A percentile compares a stretch with the other conserved stretches of the same genome.
Conservation (phyloP, 202 grass and related monocot genomes). For the Musa balbisiana region DNA sequence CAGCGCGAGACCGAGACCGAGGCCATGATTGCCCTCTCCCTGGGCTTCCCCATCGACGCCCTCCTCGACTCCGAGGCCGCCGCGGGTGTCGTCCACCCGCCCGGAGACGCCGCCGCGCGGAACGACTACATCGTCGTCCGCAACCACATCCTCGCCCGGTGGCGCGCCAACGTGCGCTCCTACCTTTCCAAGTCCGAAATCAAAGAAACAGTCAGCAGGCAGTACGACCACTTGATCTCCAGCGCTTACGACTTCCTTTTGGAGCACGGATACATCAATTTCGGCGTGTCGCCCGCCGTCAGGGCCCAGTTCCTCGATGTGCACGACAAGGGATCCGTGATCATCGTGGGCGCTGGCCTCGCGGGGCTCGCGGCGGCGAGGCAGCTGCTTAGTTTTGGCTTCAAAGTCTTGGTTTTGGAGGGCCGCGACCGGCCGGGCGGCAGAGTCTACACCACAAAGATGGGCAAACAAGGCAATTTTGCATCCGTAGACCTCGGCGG, state of each 20-base stretch:
- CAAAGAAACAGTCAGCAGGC: conserved; percentile 53
- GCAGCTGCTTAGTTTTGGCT: conserved; percentile 65
- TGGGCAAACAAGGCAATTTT: conserved; percentile 18
- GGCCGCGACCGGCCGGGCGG: conserved; percentile 70
- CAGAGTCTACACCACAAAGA: conserved; percentile 59
- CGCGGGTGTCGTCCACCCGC: conserved; percentile 14
- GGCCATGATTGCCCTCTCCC: conserved; percentile 77
- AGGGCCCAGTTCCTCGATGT: conserved; percentile 30
- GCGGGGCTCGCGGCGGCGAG: conserved; percentile 70
- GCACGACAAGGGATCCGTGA: conserved; percentile 31
- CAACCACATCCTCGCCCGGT: conserved; percentile 87
- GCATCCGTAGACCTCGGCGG: conserved; percentile 76
- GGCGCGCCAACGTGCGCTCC: conserved; percentile 64
- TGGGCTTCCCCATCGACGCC: conserved; percentile 72
- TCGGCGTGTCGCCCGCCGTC: conserved; percentile 69
- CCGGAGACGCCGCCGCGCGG: conserved; percentile 20
- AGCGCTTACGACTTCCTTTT: conserved; percentile 61
- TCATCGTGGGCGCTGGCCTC: conserved; percentile 72
- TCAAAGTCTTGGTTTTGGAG: conserved; percentile 69
- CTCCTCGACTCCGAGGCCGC: conserved; percentile 47
- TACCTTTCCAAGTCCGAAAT: conserved; percentile 49
- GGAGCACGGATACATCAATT: conserved; percentile 82
- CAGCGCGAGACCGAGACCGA: conserved; percentile 90
- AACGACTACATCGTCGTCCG: conserved; percentile 93
- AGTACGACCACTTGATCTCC: conserved; percentile 70